These are phyloP conservation scores for Sphenostylis stenocarpa DNA, from an alignment of 306 rosid genomes.

Conservation along the genomic window DNA sequence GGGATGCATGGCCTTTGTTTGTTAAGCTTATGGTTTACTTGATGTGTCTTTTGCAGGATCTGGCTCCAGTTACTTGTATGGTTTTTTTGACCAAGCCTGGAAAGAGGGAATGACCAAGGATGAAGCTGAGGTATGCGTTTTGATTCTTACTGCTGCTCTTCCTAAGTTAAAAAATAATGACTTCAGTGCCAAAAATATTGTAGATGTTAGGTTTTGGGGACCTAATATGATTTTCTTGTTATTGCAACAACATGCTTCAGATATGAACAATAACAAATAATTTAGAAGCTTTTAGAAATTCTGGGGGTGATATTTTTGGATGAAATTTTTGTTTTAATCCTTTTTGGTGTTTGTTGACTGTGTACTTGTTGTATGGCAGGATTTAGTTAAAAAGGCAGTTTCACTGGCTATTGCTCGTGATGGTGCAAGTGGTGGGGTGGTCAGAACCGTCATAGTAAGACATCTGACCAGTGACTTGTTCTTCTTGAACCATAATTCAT, in stretches of 20 bases:
- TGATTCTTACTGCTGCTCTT: constrained; percentile 11
- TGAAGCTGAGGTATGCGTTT: constrained; percentile 87
- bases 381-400: constrained; percentile 87
- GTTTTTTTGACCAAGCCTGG: constrained; percentile 97
- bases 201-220: constrained; percentile 17
- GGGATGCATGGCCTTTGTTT: background rate
- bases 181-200: background rate
- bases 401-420: constrained; percentile 98
- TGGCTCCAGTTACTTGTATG: constrained; percentile 96
- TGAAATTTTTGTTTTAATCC: background rate
- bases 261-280: background rate
- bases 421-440: constrained; percentile 99
- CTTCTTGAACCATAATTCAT: background rate
- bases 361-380: constrained; percentile 43
- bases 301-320: background rate
- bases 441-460: constrained; percentile 89
- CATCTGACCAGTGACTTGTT: background rate
- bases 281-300: background rate
- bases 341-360: constrained; percentile 1
- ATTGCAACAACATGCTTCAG: background rate
- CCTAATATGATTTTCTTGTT: background rate
- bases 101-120: constrained; percentile 96
- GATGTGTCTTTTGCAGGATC: constrained; percentile 62
- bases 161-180: background rate
- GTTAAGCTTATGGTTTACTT: constrained; percentile 14